Evolutionary conservation across 2,329 filamentous ascomycete species (phyloP), one percentile per base, ranked within the genome.

Genomic region (Penicillium sp.): DNA sequence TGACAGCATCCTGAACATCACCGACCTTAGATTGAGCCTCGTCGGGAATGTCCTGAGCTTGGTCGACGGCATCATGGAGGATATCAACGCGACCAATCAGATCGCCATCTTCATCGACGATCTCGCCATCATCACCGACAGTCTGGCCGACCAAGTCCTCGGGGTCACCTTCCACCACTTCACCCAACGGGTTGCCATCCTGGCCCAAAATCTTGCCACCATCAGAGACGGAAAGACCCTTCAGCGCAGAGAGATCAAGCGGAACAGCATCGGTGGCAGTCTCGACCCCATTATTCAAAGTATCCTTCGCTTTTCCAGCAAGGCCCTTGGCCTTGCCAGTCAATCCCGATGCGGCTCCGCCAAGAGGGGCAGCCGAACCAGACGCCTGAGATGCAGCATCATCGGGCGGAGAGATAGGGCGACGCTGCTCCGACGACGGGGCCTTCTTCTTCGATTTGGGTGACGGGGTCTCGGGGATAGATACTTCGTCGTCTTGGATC

Each of bases 61-160:
- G 49, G 2, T 69, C 68, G 0, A 26, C 54, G 11, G 42, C 53
- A 26, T 50, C 57, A 21, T 59, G 33, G 13, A 59, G 53, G 23
- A 59, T 35, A 48, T 59, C 57, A 9, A 72, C 75, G 13, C 76
- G 70, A 19, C 77, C 77, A 51, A 79, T 73, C 39, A 70, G 50
- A 33, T 72, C 68, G 3, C 71, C 71, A 3, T 71, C 68, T 16
- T 72, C 67, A 33, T 72, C 70, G 27, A 73, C 19, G 4, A 72
- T 70, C 39, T 72, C 69, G 1, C 71, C 70, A 13, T 72, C 64
- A 26, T 77, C 75, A 8, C 72, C 74, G n/a, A 78, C 66, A 16
- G 70, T 69, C 46, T 77, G 72, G 3, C 76, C 77, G 44, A 75
- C 70, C 2, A 79, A 69, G 47, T 78, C 75, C 26, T 72, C 70